phyloP scores from a whole-genome alignment of 2,329 filamentous ascomycete genomes.

The Zalaria sp. region DNA sequence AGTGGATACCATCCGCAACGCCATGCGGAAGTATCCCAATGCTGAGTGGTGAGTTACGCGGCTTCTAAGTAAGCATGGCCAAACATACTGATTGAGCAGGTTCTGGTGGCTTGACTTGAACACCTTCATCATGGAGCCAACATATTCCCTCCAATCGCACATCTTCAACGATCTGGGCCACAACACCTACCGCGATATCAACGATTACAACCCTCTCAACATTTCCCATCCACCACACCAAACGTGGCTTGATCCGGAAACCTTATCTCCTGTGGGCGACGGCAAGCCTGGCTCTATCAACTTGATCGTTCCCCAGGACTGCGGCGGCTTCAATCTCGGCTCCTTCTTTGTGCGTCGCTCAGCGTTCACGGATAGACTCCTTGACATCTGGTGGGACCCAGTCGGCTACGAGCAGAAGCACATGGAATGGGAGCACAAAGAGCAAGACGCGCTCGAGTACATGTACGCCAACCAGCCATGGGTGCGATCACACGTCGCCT shows the following conservation, averaged over 20 bases:
- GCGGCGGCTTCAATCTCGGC: conserved; percentile 87
- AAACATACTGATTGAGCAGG: conserved; percentile 37
- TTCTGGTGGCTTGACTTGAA: conserved; percentile 99
- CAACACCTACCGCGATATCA: conserved; percentile 86
- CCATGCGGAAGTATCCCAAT: conserved; percentile 83
- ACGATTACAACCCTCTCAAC: conserved; percentile 88
- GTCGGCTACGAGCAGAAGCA: conserved; percentile 96
- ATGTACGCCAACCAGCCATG: conserved; percentile 85
- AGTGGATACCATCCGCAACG: conserved; percentile 80
- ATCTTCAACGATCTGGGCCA: conserved; percentile 68
- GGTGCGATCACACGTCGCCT: conserved; percentile 77
- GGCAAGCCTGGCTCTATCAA: conserved; percentile 67
- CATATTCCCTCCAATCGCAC: conserved; percentile 76
- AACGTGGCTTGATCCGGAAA: conserved; percentile 59
- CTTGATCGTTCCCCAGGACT: conserved; percentile 83
- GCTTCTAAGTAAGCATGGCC: conserved; percentile 1
- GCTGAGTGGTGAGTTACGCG: conserved; percentile 68
- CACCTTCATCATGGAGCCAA: conserved; percentile 95
- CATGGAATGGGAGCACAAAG: conserved; percentile 98
- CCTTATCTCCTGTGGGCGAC: conserved; percentile 63
- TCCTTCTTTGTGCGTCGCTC: conserved; percentile 85
- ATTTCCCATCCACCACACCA: conserved; percentile 65
- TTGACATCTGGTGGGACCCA: conserved; percentile 98
- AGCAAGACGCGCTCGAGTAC: conserved; percentile 89
- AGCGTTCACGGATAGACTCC: conserved; percentile 75